These are phyloP conservation scores for Verticillium longisporum DNA, from an alignment of 2,329 filamentous ascomycete species.

Conservation along the genomic window DNA sequence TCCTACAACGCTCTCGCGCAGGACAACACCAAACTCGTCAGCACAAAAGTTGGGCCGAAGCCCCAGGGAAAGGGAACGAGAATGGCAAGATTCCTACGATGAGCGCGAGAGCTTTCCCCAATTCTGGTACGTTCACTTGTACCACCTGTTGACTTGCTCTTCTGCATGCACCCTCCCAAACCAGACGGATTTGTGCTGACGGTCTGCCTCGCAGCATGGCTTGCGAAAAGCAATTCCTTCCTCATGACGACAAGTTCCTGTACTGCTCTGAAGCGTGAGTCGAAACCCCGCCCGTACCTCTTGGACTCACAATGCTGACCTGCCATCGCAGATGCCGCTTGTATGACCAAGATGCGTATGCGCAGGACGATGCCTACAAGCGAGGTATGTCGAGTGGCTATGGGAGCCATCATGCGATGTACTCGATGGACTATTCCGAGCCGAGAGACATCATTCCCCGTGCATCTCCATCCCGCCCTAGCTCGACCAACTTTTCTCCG, in stretches of 20 bases:
- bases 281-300: constrained; percentile 2
- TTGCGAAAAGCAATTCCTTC: constrained; percentile 60
- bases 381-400: not conserved
- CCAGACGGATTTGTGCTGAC: constrained; percentile 18
- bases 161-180: constrained; percentile 12
- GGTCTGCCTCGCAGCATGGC: constrained; percentile 44
- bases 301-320: constrained; percentile 12
- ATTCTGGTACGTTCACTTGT: constrained; percentile 47
- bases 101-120: constrained; percentile 59
- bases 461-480: constrained; percentile 55
- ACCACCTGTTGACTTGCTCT: constrained; percentile 4
- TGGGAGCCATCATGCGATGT: constrained; percentile 32
- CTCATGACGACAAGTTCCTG: constrained; percentile 47
- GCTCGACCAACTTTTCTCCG: constrained; percentile 47
- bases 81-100: constrained; percentile 45
- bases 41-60: constrained; percentile 43
- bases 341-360: constrained; percentile 35
- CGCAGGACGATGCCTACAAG: not conserved
- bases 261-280: constrained; percentile 60
- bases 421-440: constrained; percentile 39
- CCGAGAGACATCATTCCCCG: constrained; percentile 57
- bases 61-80: constrained; percentile 42
- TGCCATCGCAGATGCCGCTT: constrained; percentile 40
- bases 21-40: constrained; percentile 27
- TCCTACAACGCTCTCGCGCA: constrained; percentile 34